Percentiles rank a stretch among this genome's conserved stretches.
Evolutionary conservation across 2,329 filamentous ascomycete species (phyloP).

Genomic region (Gnomoniopsis sp.): DNA sequence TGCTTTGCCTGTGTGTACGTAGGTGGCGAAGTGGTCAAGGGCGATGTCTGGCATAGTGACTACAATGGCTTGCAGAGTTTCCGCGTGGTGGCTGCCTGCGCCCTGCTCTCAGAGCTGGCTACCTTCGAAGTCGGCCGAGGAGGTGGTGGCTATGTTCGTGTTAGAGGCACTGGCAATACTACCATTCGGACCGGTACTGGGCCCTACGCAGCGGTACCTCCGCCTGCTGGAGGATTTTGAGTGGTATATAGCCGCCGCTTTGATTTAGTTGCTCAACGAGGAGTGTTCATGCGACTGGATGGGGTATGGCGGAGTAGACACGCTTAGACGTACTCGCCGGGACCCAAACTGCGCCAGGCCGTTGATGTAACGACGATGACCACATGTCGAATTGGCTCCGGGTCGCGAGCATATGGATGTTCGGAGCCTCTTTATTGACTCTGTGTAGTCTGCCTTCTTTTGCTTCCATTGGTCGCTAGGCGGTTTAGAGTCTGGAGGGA

Average conservation of each 20-base stretch:
- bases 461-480: no score
- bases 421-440: no score
- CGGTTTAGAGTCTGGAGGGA: no score
- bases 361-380: no score
- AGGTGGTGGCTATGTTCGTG: conserved; percentile 2
- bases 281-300: no score
- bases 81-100: conserved; percentile 27
- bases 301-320: no score
- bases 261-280: no score
- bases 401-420: no score
- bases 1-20: conserved; percentile 28
- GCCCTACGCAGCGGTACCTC: not conserved
- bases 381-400: no score
- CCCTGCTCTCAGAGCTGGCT: conserved; percentile 28
- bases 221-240: not conserved
- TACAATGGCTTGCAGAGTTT: conserved; percentile 26
- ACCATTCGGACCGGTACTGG: not conserved
- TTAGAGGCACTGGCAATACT: not conserved
- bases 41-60: not conserved
- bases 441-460: no score
- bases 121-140: not conserved
- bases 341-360: no score
- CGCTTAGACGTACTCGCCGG: no score
- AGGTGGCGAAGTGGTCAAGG: conserved; percentile 9
- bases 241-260: not conserved